phyloP scores from a whole-genome alignment of 1,284 basidiomycete genomes.

The Ceratobasidium theobromae region DNA sequence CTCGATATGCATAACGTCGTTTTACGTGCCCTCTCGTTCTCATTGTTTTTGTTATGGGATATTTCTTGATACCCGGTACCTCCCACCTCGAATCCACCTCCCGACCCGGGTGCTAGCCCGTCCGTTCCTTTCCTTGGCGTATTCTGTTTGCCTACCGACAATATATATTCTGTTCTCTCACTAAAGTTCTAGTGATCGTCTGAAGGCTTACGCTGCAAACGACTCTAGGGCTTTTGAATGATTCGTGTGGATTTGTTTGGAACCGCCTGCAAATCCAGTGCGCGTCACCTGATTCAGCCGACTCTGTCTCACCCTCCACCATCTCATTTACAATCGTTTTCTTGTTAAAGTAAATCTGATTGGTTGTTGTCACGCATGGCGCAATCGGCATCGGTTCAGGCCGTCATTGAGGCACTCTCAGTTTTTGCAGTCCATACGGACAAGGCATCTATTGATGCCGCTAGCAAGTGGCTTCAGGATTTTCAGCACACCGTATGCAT shows the following conservation, averaged over 20 bases:
- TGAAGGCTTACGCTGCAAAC: not conserved
- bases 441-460: slow-evolving; percentile 76
- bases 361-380: slow-evolving; percentile 7
- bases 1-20: slow-evolving; percentile 32
- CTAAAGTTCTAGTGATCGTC: not conserved
- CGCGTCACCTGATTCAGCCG: slow-evolving; percentile 30
- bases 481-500: slow-evolving; percentile 91
- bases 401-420: slow-evolving; percentile 68
- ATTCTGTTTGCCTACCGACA: slow-evolving; percentile 26
- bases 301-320: slow-evolving; percentile 26
- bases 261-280: slow-evolving; percentile 2
- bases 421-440: slow-evolving; percentile 80
- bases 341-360: slow-evolving; percentile 5
- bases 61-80: slow-evolving; percentile 31
- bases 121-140: slow-evolving; percentile 27
- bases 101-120: not conserved
- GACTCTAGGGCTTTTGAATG: not conserved
- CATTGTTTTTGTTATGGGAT: slow-evolving; percentile 31
- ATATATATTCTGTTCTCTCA: slow-evolving; percentile 22
- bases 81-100: slow-evolving; percentile 16
- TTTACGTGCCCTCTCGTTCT: slow-evolving; percentile 30
- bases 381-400: slow-evolving; percentile 50
- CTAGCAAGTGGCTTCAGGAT: slow-evolving; percentile 91
- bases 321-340: slow-evolving; percentile 1
- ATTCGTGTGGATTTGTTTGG: slow-evolving; percentile 29